phyloP scores from a whole-genome alignment of 768 basidiomycete genomes.

The Naematelia encephala region DNA sequence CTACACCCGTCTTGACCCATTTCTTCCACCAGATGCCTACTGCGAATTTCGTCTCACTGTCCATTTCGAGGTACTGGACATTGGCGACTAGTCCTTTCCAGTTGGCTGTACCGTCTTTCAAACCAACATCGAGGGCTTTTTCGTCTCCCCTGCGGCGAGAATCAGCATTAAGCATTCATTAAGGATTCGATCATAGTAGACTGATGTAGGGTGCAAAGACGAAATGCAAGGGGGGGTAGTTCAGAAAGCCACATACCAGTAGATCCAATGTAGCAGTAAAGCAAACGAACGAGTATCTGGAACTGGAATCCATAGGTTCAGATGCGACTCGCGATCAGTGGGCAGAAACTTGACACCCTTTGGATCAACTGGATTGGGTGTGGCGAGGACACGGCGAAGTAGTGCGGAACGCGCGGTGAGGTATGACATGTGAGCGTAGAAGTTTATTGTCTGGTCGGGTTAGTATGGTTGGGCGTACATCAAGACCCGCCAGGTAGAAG shows the following conservation, averaged over 20 bases:
- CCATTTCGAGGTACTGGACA: conserved; percentile 79
- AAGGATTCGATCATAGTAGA: not conserved
- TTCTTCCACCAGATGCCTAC: conserved; percentile 70
- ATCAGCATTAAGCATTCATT: not conserved
- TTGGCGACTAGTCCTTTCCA: conserved; percentile 89
- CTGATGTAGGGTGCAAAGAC: not conserved
- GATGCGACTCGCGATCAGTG: not conserved
- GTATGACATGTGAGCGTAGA: not conserved
- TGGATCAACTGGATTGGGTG: not conserved
- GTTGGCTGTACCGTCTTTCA: conserved; percentile 63
- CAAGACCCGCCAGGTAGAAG: too few relatives aligned
- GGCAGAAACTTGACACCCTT: not conserved
- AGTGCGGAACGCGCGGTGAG: not conserved
- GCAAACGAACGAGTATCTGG: conserved; percentile 46
- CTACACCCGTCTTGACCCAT: conserved; percentile 54
- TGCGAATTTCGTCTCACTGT: conserved; percentile 70
- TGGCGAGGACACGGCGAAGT: not conserved
- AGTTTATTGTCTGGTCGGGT: not conserved
- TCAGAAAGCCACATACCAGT: conserved; percentile 35
- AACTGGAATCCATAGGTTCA: conserved; percentile 36
- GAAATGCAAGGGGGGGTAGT: not conserved
- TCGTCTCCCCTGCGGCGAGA: conserved; percentile 60
- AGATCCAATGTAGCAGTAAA: conserved; percentile 46
- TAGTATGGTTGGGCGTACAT: too few relatives aligned
- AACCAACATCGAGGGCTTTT: conserved; percentile 63